Base-by-base conservation (phyloP, 192 early-diverging fungal genomes). In the Globomyces pollinis-pini region DNA sequence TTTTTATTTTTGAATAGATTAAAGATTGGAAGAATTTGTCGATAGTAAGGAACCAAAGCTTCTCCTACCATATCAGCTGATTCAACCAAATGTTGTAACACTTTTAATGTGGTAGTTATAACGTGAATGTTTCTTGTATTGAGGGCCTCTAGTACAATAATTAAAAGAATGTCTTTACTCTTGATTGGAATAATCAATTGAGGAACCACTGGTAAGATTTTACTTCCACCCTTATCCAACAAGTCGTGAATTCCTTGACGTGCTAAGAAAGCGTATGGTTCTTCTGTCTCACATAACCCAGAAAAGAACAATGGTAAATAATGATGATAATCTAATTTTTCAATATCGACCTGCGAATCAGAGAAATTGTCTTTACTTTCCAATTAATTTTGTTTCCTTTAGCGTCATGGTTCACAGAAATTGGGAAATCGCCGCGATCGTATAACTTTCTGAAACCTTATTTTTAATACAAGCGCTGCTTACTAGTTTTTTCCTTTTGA, bases 301-400 rank as follows among this genome's bases (percentile, higher is more conserved):
- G 73, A 76, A 62, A 83, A 83, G 61, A 83, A 83, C n/a, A 83
- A 69, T 11, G 80, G 80, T 12, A 83, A 70, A 62, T 83, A 83
- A 56, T 83, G 80, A 57, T 83, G 80, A 63, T 80, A 83, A 59
- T 83, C 80, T 33, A 83, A 71, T 50, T 83, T 83, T 56, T 81
- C 80, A 52, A 83, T 80, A 57, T 83, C 80, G 24, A 83, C 80
- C 74, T 76, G 42, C 2, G 11, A 13, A n/a, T 50, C n/a, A n/a
- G n/a, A n/a, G n/a, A 26, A 32, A 16, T 28, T 18, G 11, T 8
- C 5, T 15, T 55, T 30, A 76, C 74, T 64, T 83, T 83, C 80
- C 80, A 83, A 63, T 81, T 83, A 45, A 83, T 80, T 56, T 80
- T 80, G 63, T 83, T 83, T 47, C 80, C 80, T 43, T 81, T 83